These are phyloP conservation scores for Eutrema heterophyllum DNA, from an alignment of 345 rosid genomes.

Conservation along the genomic window DNA sequence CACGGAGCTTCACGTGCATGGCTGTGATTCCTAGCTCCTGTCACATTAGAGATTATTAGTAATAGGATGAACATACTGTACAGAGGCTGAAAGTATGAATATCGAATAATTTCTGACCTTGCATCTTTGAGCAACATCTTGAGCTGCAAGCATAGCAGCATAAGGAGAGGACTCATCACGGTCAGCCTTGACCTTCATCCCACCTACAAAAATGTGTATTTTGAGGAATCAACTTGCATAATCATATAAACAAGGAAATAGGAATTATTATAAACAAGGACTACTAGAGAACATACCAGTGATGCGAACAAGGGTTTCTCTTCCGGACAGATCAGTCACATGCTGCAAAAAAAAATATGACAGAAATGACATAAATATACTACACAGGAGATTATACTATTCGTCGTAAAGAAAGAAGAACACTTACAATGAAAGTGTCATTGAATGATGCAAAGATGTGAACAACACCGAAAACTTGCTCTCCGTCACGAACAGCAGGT, in stretches of 20 bases:
- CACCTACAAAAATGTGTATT: conserved; percentile 40
- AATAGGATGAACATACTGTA: background rate
- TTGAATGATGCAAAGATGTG: conserved; percentile 78
- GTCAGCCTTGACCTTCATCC: conserved; percentile 94
- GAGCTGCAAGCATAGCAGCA: conserved; percentile 90
- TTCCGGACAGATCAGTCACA: conserved; percentile 81
- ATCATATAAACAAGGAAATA: background rate
- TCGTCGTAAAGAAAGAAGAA: background rate
- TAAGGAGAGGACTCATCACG: conserved; percentile 91
- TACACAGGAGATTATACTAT: background rate
- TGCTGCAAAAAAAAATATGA: conserved; percentile 42
- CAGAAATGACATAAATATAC: background rate
- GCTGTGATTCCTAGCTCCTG: conserved; percentile 85
- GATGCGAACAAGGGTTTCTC: conserved; percentile 82
- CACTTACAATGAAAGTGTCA: conserved; percentile 64
- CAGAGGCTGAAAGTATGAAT: background rate
- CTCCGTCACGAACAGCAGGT: conserved; percentile 75
- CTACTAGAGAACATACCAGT: conserved; percentile 42
- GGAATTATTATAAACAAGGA: background rate
- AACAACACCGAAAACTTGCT: conserved; percentile 71
- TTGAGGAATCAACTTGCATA: background rate
- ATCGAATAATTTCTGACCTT: conserved; percentile 38
- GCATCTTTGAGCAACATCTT: conserved; percentile 75
- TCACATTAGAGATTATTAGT: background rate
- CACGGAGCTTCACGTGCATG: conserved; percentile 81